Conservation (phyloP, 2,329 filamentous ascomycete genomes). For the Neurospora sp. region DNA sequence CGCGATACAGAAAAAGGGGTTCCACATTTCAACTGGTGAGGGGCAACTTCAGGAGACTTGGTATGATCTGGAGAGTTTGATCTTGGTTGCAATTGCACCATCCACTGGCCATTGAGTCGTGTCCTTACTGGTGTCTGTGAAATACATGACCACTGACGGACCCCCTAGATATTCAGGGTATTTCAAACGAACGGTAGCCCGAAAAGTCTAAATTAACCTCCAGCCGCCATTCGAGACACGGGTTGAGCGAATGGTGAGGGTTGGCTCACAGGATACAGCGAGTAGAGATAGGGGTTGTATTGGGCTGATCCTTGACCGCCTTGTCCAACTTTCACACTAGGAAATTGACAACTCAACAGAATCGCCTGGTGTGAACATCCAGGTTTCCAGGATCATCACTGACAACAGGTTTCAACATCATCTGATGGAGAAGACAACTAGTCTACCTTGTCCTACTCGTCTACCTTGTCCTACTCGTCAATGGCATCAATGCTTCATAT, state of each 20-base stretch:
- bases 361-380: not conserved
- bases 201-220: not conserved
- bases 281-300: not conserved
- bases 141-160: not conserved
- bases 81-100: not conserved
- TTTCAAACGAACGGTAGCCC: not conserved
- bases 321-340: not conserved
- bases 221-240: not conserved
- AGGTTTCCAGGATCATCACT: not conserved
- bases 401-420: not conserved
- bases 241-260: not conserved
- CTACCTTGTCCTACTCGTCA: not conserved
- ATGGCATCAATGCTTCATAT: not conserved
- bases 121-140: not conserved
- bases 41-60: not conserved
- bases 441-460: not conserved
- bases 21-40: not conserved
- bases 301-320: not conserved
- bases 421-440: not conserved
- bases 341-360: not conserved
- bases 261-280: not conserved
- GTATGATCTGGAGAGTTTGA: not conserved
- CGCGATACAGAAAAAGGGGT: not conserved
- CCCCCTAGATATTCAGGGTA: not conserved
- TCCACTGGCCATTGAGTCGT: not conserved